These are phyloP conservation scores for Aotearoamyces nothofagi DNA, from an alignment of 2,329 filamentous ascomycete genomes.

Conservation along the genomic window DNA sequence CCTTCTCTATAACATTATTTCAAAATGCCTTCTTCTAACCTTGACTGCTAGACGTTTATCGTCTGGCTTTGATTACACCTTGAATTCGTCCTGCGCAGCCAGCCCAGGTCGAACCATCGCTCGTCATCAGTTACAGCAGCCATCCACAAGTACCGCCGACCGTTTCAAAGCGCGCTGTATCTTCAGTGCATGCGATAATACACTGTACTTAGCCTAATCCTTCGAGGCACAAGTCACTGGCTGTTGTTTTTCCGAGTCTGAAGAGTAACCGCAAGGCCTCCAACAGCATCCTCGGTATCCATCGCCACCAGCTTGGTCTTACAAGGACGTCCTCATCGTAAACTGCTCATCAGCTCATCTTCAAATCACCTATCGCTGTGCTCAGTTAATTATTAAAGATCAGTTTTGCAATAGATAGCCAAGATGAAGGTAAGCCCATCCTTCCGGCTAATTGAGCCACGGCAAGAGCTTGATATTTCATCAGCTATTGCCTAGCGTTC, in stretches of 20 bases:
- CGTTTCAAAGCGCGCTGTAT: no score
- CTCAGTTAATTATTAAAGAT: no score
- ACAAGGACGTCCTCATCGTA: not conserved
- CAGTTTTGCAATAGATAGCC: no score
- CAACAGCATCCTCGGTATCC: slow-evolving; percentile 17
- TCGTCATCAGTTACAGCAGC: slow-evolving; percentile 26
- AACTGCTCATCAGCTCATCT: no score
- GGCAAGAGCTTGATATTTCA: no score
- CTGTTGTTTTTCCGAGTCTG: slow-evolving; percentile 19
- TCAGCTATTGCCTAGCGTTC: no score
- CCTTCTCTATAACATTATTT: slow-evolving; percentile 14
- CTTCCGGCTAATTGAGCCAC: no score
- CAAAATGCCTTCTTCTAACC: slow-evolving; percentile 9
- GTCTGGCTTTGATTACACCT: slow-evolving; percentile 27
- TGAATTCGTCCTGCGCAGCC: slow-evolving; percentile 27
- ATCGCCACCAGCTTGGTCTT: slow-evolving; percentile 16
- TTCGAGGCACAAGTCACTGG: slow-evolving; percentile 19
- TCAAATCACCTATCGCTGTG: no score
- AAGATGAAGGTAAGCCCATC: no score
- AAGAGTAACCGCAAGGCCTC: slow-evolving; percentile 17
- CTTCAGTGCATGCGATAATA: no score
- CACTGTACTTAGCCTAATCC: no score
- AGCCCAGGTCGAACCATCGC: slow-evolving; percentile 27
- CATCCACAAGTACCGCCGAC: no score
- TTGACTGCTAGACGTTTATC: slow-evolving; percentile 26